Conservation (phyloP, 2,329 filamentous ascomycete genomes). For the Xylaria sp. region DNA sequence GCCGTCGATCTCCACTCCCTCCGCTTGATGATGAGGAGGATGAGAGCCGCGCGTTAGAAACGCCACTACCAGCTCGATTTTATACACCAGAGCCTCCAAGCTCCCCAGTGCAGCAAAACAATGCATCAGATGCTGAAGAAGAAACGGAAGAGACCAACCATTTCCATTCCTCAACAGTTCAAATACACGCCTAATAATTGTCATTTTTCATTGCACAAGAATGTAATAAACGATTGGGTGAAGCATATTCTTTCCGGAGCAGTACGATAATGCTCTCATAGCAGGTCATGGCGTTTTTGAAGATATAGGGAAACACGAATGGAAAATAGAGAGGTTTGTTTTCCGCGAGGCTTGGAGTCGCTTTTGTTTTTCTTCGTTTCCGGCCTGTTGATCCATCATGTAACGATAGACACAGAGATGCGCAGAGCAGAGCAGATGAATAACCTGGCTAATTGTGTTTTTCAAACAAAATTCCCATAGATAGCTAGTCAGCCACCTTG, state of each 20-base stretch:
- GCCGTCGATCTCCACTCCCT: constrained; percentile 65
- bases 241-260: constrained; percentile 23
- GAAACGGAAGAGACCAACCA: constrained; percentile 37
- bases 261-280: constrained; percentile 27
- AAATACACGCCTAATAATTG: constrained; percentile 49
- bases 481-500: constrained; percentile 12
- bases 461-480: constrained; percentile 14
- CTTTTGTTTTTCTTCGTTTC: constrained; percentile 17
- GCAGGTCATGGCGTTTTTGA: constrained; percentile 33
- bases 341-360: constrained; percentile 15
- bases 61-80: constrained; percentile 51
- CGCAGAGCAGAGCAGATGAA: constrained; percentile 7
- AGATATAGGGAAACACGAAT: constrained; percentile 30
- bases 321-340: constrained; percentile 33
- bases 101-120: constrained; percentile 45
- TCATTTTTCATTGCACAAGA: constrained; percentile 18
- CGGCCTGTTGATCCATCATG: constrained; percentile 18
- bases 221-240: constrained; percentile 23
- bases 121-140: constrained; percentile 41
- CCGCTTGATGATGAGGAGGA: constrained; percentile 55
- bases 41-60: constrained; percentile 34
- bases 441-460: constrained; percentile 11
- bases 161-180: constrained; percentile 51
- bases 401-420: constrained; percentile 31
- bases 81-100: constrained; percentile 57